Percentiles rank a stretch among this genome's conserved stretches.
Evolutionary conservation across 768 basidiomycete genomes (phyloP).

Genomic region (Termitomyces eurrhizus): DNA sequence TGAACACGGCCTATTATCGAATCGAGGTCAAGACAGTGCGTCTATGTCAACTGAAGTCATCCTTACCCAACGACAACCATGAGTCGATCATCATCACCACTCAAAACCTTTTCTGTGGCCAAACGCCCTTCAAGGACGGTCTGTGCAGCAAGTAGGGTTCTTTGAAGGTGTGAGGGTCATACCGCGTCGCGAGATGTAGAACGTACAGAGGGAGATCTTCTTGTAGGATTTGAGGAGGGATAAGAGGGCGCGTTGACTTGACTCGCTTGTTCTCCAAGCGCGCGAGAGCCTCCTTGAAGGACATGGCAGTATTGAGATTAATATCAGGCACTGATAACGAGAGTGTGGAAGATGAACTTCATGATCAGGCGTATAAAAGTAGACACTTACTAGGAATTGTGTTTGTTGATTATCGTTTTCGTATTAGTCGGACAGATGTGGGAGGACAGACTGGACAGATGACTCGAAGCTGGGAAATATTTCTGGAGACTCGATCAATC

Average conservation of each 20-base stretch:
- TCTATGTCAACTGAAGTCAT: background rate
- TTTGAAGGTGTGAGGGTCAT: slow-evolving; percentile 24
- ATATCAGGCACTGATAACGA: slow-evolving; percentile 37
- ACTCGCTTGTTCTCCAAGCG: slow-evolving; percentile 88
- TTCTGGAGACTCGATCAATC: background rate
- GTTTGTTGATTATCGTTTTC: background rate
- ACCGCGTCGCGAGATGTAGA: slow-evolving; percentile 3
- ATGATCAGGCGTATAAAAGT: background rate
- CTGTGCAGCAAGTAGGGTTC: slow-evolving; percentile 76
- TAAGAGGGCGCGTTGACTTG: slow-evolving; percentile 81
- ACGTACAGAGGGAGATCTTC: slow-evolving; percentile 88
- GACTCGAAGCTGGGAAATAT: background rate
- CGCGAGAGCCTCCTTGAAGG: slow-evolving; percentile 74
- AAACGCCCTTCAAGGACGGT: slow-evolving; percentile 86
- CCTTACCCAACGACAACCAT: slow-evolving; percentile 86
- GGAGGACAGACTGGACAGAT: background rate
- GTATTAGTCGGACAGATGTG: background rate
- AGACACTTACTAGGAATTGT: background rate
- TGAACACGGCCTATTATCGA: slow-evolving; percentile 73
- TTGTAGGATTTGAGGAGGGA: slow-evolving; percentile 91
- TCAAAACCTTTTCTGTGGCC: slow-evolving; percentile 73
- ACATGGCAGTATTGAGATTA: slow-evolving; percentile 55
- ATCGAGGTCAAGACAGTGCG: background rate
- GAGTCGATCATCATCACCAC: slow-evolving; percentile 87
- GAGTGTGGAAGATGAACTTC: background rate